Percentiles rank a stretch among this genome's conserved stretches.
These are phyloP conservation scores for Cichorium intybus DNA, from an alignment of 140 eudicot genomes.

Conservation along the genomic window DNA sequence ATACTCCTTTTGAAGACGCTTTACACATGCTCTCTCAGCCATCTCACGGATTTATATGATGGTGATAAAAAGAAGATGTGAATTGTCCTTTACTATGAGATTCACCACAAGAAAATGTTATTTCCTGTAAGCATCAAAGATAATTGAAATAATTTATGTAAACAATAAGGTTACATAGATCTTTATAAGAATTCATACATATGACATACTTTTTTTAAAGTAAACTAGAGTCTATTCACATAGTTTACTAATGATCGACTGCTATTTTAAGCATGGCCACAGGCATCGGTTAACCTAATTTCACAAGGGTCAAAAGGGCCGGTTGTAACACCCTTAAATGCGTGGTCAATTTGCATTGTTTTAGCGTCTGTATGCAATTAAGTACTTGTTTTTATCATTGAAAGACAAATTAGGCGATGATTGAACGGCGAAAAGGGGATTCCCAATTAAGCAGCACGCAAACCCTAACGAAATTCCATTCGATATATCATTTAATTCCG, in stretches of 20 bases:
- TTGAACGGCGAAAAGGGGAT: not conserved
- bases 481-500: not conserved
- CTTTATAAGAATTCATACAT: too few relatives aligned
- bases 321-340: not conserved
- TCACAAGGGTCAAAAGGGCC: not conserved
- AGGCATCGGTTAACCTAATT: not conserved
- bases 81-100: constrained; percentile 9
- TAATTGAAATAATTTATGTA: not conserved
- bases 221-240: not conserved
- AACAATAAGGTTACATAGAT: too few relatives aligned
- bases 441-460: not conserved
- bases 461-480: constrained; percentile 3
- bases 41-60: constrained; percentile 31
- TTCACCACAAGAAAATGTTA: constrained; percentile 17
- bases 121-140: constrained; percentile 15
- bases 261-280: not conserved
- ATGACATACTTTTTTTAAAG: too few relatives aligned
- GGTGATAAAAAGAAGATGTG: not conserved
- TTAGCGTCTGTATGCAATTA: not conserved
- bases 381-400: not conserved
- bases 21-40: constrained; percentile 96
- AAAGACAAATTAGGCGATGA: not conserved
- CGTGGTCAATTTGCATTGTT: not conserved
- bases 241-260: not conserved
- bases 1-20: constrained; percentile 93